A percentile compares a stretch with the other conserved stretches of the same genome.
These are phyloP conservation scores for Trifolium pratense DNA, from an alignment of 306 rosid genomes.

Conservation along the genomic window DNA sequence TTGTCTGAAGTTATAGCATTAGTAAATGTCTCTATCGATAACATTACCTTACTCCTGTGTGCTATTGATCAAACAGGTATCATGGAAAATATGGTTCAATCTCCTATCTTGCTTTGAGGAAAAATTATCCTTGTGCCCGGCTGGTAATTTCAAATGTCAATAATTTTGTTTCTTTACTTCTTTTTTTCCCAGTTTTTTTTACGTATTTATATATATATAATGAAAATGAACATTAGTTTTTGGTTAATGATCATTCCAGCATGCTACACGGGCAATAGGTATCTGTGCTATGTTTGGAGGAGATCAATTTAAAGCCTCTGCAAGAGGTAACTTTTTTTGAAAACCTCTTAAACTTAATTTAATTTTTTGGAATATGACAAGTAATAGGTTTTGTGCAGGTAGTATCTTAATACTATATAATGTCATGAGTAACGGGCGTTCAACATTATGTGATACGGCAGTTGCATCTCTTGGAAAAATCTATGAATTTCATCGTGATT, in stretches of 20 bases:
- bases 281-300: constrained; percentile 36
- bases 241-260: constrained; percentile 26
- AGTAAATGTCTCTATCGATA: background rate
- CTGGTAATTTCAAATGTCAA: constrained; percentile 33
- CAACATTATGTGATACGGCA: constrained; percentile 30
- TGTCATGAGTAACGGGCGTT: background rate
- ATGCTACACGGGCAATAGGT: constrained; percentile 42
- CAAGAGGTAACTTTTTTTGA: constrained; percentile 17
- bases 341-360: background rate
- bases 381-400: constrained; percentile 26
- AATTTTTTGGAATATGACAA: background rate
- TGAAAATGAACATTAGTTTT: background rate
- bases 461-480: constrained; percentile 46
- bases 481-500: constrained; percentile 28
- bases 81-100: background rate
- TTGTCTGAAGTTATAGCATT: background rate
- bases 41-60: background rate
- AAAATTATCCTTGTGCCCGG: background rate
- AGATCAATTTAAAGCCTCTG: background rate
- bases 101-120: background rate
- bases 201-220: background rate
- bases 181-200: too few relatives aligned
- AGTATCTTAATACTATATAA: background rate
- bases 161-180: constrained; percentile 5
- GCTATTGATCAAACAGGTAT: constrained; percentile 34